These are phyloP conservation scores for Falciphora oryzae DNA, from an alignment of 2,329 filamentous ascomycete species.

Conservation along the genomic window DNA sequence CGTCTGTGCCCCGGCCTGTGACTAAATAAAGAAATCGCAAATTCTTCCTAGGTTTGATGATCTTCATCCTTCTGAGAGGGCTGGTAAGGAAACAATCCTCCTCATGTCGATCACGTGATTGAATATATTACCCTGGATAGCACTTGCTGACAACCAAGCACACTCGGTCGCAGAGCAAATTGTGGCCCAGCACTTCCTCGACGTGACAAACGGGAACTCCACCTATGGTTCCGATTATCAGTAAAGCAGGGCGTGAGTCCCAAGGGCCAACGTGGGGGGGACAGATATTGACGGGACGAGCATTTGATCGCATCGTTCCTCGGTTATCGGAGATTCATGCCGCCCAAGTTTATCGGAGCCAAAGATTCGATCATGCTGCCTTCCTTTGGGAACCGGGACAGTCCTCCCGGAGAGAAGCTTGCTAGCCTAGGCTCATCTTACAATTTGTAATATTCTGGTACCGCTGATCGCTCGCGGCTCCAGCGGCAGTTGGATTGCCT, in stretches of 20 bases:
- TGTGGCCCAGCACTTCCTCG: constrained; percentile 35
- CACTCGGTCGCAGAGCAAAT: constrained; percentile 26
- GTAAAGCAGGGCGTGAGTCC: background rate
- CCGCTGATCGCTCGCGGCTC: no score
- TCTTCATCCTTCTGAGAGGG: constrained; percentile 60
- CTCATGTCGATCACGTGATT: background rate
- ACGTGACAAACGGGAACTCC: constrained; percentile 33
- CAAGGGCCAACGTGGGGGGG: no score
- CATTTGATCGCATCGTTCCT: no score
- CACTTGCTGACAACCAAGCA: background rate
- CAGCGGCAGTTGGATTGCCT: no score
- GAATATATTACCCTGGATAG: no score
- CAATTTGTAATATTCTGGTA: no score
- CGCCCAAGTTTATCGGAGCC: background rate
- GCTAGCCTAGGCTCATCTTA: no score
- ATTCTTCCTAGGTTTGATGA: constrained; percentile 48
- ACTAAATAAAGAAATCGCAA: background rate
- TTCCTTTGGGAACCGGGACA: no score
- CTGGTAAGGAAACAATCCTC: background rate
- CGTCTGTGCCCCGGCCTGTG: background rate
- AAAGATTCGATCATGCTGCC: background rate
- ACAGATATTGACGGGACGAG: background rate
- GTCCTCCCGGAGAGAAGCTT: background rate
- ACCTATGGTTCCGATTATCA: constrained; percentile 28
- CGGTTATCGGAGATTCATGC: no score